Conservation (phyloP, 306 rosid genomes). For the Coriaria nepalensis region DNA sequence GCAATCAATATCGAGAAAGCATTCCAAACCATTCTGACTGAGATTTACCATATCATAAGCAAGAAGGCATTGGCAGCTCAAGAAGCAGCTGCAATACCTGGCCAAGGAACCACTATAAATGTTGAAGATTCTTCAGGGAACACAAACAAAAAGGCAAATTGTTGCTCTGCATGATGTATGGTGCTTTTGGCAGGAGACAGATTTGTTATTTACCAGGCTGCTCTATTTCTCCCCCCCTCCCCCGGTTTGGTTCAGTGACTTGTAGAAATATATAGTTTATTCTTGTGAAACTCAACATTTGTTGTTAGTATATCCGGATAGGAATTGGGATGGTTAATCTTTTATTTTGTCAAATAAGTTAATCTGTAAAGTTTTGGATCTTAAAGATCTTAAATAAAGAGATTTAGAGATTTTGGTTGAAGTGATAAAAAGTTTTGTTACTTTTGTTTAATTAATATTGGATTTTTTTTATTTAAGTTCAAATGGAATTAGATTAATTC, state of each 20-base stretch:
- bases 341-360: too few relatives aligned
- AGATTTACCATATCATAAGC: conserved; percentile 56
- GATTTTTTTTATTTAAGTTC: too few relatives aligned
- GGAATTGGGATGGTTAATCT: too few relatives aligned
- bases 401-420: too few relatives aligned
- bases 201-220: conserved; percentile 24
- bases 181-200: conserved; percentile 16
- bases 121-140: conserved; percentile 44
- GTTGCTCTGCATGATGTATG: conserved; percentile 52
- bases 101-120: conserved; percentile 57
- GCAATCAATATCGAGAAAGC: conserved; percentile 58
- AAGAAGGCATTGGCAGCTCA: conserved; percentile 61
- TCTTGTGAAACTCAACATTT: too few relatives aligned
- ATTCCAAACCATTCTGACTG: conserved; percentile 54
- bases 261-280: conserved; percentile 6
- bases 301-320: conserved; percentile 7
- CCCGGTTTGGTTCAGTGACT: conserved; percentile 9
- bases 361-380: too few relatives aligned
- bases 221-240: background rate
- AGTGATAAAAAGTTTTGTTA: too few relatives aligned
- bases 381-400: too few relatives aligned
- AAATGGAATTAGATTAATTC: too few relatives aligned
- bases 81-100: conserved; percentile 50
- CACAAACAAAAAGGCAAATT: conserved; percentile 38
- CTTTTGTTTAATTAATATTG: too few relatives aligned